phyloP scores from a whole-genome alignment of 1,284 basidiomycete species.

The Fomes fomentarius region DNA sequence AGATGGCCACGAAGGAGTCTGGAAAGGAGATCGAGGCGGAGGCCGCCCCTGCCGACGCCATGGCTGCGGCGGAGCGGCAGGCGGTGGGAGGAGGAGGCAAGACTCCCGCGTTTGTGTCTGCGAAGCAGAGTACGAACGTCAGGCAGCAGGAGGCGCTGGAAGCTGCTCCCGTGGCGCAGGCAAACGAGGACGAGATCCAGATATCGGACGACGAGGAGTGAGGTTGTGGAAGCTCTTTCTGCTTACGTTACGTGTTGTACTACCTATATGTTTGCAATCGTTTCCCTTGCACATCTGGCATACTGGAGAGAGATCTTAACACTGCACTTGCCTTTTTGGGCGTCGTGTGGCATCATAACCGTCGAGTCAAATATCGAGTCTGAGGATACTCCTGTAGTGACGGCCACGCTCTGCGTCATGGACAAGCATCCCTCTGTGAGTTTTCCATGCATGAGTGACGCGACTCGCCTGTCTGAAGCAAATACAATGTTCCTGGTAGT shows the following conservation, averaged over 20 bases:
- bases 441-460: neutral
- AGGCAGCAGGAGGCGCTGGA: conserved; percentile 29
- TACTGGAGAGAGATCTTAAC: neutral
- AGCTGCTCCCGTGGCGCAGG: conserved; percentile 36
- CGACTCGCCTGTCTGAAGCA: no score
- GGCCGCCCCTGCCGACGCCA: conserved; percentile 62
- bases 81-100: conserved; percentile 32
- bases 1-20: conserved; percentile 71
- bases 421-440: conserved; percentile 23
- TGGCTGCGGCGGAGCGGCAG: conserved; percentile 64
- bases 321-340: neutral
- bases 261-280: neutral
- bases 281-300: neutral
- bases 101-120: conserved; percentile 41
- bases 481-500: conserved; percentile 21
- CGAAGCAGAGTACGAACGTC: conserved; percentile 33
- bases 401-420: conserved; percentile 1
- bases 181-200: conserved; percentile 80
- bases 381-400: neutral
- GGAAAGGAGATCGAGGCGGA: conserved; percentile 53
- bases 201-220: conserved; percentile 81
- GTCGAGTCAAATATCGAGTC: neutral
- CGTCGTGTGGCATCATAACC: neutral
- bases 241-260: conserved; percentile 15
- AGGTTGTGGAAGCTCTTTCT: conserved; percentile 29